Percentiles rank a stretch among this genome's conserved stretches.
phyloP scores from a whole-genome alignment of 768 basidiomycete genomes.

The Amanita brunnescens region DNA sequence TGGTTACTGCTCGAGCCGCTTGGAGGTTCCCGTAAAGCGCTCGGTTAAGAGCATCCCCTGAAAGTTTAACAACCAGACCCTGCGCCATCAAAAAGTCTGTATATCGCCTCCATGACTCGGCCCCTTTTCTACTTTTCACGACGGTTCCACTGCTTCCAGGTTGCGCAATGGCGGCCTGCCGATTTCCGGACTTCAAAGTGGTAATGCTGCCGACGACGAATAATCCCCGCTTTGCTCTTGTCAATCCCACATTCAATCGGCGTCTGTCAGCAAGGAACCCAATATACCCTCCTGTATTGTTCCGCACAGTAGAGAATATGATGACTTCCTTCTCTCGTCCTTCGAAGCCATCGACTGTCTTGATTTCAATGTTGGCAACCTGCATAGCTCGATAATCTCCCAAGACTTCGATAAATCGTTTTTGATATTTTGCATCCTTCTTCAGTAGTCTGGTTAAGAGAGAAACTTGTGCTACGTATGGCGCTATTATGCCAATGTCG shows the following conservation, averaged over 20 bases:
- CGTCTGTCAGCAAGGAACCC: constrained; percentile 86
- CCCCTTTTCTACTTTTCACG: constrained; percentile 30
- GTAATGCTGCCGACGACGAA: constrained; percentile 70
- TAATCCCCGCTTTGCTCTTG: constrained; percentile 78
- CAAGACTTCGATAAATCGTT: constrained; percentile 49
- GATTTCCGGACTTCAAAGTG: constrained; percentile 48
- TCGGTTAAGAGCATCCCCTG: constrained; percentile 31
- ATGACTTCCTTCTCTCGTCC: constrained; percentile 91
- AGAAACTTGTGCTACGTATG: constrained; percentile 82
- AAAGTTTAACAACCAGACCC: constrained; percentile 43
- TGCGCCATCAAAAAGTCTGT: constrained; percentile 43
- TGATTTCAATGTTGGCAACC: constrained; percentile 65
- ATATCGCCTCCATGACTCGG: constrained; percentile 54
- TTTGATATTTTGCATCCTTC: constrained; percentile 39
- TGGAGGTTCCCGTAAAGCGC: constrained; percentile 33
- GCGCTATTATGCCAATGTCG: constrained; percentile 89
- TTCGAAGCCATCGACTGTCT: constrained; percentile 93
- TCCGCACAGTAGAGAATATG: constrained; percentile 85
- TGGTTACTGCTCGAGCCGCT: constrained; percentile 11
- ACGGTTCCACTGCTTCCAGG: constrained; percentile 8
- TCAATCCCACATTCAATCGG: constrained; percentile 85
- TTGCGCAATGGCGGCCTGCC: constrained; percentile 12
- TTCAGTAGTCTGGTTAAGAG: constrained; percentile 62
- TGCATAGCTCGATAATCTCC: constrained; percentile 62
- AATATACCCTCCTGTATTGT: constrained; percentile 68